These are phyloP conservation scores for Cyberlindnera euphorbiae DNA, from an alignment of 805 yeast genomes.

Conservation along the genomic window DNA sequence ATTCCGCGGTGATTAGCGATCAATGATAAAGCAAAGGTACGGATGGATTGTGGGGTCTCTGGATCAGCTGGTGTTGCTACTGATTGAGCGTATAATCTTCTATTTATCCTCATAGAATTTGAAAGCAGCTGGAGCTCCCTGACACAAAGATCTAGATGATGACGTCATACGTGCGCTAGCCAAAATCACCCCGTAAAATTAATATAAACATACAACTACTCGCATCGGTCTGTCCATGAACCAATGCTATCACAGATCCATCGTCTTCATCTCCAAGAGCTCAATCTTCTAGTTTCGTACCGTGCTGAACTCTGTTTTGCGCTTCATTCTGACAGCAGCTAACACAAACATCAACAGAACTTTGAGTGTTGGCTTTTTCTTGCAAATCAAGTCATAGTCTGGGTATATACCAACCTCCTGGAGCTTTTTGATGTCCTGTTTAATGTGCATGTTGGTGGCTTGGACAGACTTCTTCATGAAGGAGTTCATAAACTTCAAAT, in stretches of 20 bases:
- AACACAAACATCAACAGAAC: slow-evolving; percentile 31
- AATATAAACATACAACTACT: no score
- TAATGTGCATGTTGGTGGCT: slow-evolving; percentile 22
- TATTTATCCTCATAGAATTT: no score
- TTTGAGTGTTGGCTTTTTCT: slow-evolving; percentile 22
- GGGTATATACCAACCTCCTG: slow-evolving; percentile 25
- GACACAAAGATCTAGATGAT: no score
- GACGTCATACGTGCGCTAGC: no score
- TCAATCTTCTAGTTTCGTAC: slow-evolving; percentile 19
- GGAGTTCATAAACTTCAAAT: slow-evolving; percentile 31
- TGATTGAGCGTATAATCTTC: no score
- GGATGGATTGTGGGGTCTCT: no score
- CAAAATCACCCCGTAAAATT: no score
- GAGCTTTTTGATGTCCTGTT: slow-evolving; percentile 24
- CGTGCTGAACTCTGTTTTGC: slow-evolving; percentile 25
- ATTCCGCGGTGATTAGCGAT: no score
- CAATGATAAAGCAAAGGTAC: no score
- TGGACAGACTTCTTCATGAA: slow-evolving; percentile 29
- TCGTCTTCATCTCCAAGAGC: slow-evolving; percentile 12
- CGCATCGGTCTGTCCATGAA: no score
- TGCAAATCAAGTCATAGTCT: slow-evolving; percentile 23
- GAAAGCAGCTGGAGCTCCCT: no score
- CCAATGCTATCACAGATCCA: slow-evolving; percentile 3
- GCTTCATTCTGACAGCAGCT: slow-evolving; percentile 34
- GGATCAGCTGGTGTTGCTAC: no score